A percentile compares a stretch with the other conserved stretches of the same genome.
Conservation (phyloP, 1,284 basidiomycete species). For the Psilocybe mexicana region DNA sequence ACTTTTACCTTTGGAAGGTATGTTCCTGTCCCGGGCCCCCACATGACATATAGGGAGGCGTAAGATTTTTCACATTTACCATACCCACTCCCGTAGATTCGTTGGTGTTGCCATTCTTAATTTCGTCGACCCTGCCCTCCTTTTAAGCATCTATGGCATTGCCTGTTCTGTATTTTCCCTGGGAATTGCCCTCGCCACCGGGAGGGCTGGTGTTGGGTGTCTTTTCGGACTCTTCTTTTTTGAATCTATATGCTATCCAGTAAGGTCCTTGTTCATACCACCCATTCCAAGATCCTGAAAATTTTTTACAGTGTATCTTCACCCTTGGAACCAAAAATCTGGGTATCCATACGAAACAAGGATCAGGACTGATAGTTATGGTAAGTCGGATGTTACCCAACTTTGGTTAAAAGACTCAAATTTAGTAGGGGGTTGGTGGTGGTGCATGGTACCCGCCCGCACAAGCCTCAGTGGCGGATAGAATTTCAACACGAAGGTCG, state of each 20-base stretch:
- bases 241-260: conserved; percentile 72
- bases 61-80: conserved; percentile 4
- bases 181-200: conserved; percentile 52
- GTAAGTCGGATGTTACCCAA: conserved; percentile 17
- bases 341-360: conserved; percentile 69
- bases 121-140: conserved; percentile 63
- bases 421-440: conserved; percentile 62
- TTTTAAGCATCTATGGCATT: conserved; percentile 58
- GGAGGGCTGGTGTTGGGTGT: conserved; percentile 59
- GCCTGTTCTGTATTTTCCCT: conserved; percentile 56
- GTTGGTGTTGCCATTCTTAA: conserved; percentile 64
- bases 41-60: neutral
- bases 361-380: conserved; percentile 71
- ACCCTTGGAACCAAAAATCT: conserved; percentile 71
- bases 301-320: conserved; percentile 55
- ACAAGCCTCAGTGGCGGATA: conserved; percentile 69
- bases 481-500: conserved; percentile 48
- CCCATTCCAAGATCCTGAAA: neutral
- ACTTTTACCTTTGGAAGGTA: conserved; percentile 71
- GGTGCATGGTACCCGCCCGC: conserved; percentile 78
- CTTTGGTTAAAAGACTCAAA: neutral
- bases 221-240: conserved; percentile 77
- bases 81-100: conserved; percentile 42
- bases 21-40: conserved; percentile 12
- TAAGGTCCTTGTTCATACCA: conserved; percentile 30